Evolutionary conservation across 345 rosid species (phyloP), one percentile per base, ranked within the genome.

Genomic region (Lepidium aucheri): DNA sequence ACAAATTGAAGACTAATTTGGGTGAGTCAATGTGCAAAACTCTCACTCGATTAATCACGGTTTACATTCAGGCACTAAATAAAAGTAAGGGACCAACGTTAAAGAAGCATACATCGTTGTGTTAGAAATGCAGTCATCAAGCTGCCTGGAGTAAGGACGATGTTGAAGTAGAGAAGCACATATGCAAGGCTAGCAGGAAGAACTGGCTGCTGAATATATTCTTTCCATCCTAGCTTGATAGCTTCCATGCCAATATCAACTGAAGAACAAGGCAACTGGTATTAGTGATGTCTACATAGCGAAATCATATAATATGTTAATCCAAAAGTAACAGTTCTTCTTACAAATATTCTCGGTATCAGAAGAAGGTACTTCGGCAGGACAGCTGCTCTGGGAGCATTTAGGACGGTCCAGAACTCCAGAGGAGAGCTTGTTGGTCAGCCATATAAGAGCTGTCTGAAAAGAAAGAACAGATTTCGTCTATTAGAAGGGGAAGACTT

Each of bases 101-200:
- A 11, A 9, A 44, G 71, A 58, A 69, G 8, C 67, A 58, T 85
- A 93, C 97, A 89, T 2, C 82, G 86, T 67, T 93, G 94, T 2
- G 88, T 93, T 70, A 93, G 80, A 83, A 93, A 93, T 30, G 97
- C 97, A 3, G 97, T 93, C 97, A 93, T 93, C 80, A 93, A 77
- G 70, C 97, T 88, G 73, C 96, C 86, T 6, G 99, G 97, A 58
- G 90, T 78, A 41, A 93, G 97, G 69, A 88, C 89, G 50, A 88
- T 85, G 73, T 93, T 93, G 77, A 90, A 88, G 83, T 53, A 88
- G 61, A 93, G 87, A 46, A 93, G 88, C 60, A 90, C 99, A 50
- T 65, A 86, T 47, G 99, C 96, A 6, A 90, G 90, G 80, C 98
- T 90, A 63, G 98, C 98, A 18, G 97, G 97, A 60, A 93, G 94